A percentile compares a stretch with the other conserved stretches of the same genome.
These are phyloP conservation scores for Monosiga brevicollis DNA, from an alignment of 78 protist species.

Conservation along the genomic window DNA sequence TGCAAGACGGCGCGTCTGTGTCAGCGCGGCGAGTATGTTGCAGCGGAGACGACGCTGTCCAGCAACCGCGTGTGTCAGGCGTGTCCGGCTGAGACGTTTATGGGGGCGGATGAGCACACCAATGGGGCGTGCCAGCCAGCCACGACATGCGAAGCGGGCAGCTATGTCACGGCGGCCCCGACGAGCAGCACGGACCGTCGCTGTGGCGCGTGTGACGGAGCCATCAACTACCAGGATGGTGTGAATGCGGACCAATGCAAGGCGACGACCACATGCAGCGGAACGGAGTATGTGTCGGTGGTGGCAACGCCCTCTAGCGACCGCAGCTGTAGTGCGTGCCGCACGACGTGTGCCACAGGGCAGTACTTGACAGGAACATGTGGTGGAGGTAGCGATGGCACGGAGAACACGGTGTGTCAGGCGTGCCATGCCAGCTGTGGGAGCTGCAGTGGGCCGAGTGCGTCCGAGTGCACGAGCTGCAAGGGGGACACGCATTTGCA, in stretches of 20 bases:
- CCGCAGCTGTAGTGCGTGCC: neutral
- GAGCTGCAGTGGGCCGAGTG: too few species aligned
- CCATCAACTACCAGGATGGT: neutral
- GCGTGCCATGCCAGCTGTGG: too few species aligned
- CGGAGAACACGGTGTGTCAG: too few species aligned
- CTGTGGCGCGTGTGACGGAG: neutral
- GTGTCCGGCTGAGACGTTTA: neutral
- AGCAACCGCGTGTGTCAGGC: neutral
- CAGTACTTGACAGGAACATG: neutral
- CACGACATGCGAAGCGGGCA: neutral
- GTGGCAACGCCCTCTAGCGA: neutral
- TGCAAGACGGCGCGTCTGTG: neutral
- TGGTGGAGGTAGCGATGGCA: neutral
- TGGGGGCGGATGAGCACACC: neutral
- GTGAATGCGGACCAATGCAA: neutral
- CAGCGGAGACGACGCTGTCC: neutral
- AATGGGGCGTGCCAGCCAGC: neutral
- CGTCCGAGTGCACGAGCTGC: too few species aligned
- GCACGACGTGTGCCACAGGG: neutral
- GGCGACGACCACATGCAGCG: neutral
- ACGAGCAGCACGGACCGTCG: neutral
- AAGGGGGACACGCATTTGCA: too few species aligned
- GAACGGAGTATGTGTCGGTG: neutral
- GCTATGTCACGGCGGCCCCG: neutral
- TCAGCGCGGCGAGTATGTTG: neutral